Conservation (phyloP, 2,329 filamentous ascomycete species). For the Ophiognomonia clavigignenti-juglandacearum region DNA sequence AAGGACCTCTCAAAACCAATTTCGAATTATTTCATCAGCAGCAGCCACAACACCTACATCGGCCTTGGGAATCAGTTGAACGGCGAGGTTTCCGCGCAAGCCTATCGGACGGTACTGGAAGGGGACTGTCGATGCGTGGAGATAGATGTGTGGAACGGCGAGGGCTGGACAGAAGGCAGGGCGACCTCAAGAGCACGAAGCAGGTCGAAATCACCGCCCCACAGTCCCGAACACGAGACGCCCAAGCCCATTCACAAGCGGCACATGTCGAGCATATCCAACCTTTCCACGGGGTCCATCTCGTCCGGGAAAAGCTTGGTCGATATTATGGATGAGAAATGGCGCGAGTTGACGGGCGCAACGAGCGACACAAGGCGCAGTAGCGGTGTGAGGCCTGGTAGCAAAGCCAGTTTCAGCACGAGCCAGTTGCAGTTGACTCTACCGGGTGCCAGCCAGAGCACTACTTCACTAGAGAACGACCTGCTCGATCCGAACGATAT, state of each 20-base stretch:
- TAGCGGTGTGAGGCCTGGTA: slow-evolving; percentile 30
- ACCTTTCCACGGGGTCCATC: no score
- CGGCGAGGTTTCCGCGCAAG: slow-evolving; percentile 70
- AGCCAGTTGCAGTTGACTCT: slow-evolving; percentile 21
- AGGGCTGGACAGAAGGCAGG: slow-evolving; percentile 25
- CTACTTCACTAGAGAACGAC: slow-evolving; percentile 11
- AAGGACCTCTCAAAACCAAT: slow-evolving; percentile 64
- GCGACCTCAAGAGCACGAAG: slow-evolving; percentile 30
- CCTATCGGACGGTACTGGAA: slow-evolving; percentile 71
- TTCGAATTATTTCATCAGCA: slow-evolving; percentile 90
- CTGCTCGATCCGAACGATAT: slow-evolving; percentile 14
- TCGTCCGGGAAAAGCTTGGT: slow-evolving; percentile 36
- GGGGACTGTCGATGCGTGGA: slow-evolving; percentile 86
- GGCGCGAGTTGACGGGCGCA: slow-evolving; percentile 20
- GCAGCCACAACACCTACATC: slow-evolving; percentile 92
- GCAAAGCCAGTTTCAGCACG: slow-evolving; percentile 37
- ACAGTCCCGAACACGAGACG: not conserved
- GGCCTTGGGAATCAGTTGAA: slow-evolving; percentile 76
- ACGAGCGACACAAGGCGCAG: slow-evolving; percentile 31
- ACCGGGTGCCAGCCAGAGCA: slow-evolving; percentile 18
- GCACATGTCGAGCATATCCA: slow-evolving; percentile 40
- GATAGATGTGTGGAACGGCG: slow-evolving; percentile 90
- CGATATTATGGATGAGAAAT: slow-evolving; percentile 29
- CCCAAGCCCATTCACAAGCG: slow-evolving; percentile 37
- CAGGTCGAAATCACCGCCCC: slow-evolving; percentile 30